Percentiles rank a stretch among this genome's conserved stretches.
Evolutionary conservation across 169 alveolate species (phyloP).

Genomic region (Babesia sp.): DNA sequence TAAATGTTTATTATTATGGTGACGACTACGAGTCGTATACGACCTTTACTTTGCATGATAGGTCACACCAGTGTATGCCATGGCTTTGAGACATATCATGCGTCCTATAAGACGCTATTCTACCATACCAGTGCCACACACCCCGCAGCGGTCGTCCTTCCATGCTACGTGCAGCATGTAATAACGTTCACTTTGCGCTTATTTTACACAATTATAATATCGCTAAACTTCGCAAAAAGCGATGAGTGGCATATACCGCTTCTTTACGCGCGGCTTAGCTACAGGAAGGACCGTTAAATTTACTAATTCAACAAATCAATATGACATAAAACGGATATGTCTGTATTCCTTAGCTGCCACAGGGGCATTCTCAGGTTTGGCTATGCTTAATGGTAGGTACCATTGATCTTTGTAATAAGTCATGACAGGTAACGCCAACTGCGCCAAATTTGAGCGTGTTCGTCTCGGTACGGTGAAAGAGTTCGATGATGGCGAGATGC

Average conservation of each 20-base stretch:
- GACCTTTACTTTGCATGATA: neutral
- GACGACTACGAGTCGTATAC: neutral
- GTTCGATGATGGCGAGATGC: slow-evolving; percentile 74
- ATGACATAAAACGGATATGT: neutral
- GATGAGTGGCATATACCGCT: slow-evolving; percentile 4
- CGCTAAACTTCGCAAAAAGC: neutral
- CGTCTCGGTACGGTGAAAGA: slow-evolving; percentile 58
- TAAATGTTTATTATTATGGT: neutral
- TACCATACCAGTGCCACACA: neutral
- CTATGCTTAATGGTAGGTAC: neutral
- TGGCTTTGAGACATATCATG: no score
- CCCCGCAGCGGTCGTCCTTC: neutral
- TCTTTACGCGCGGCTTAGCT: neutral
- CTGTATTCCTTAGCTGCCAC: neutral
- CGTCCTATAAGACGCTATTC: no score
- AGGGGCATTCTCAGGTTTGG: neutral
- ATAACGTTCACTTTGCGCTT: neutral
- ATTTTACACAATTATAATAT: neutral
- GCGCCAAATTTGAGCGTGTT: slow-evolving; percentile 35
- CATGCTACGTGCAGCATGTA: neutral
- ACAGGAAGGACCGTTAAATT: neutral
- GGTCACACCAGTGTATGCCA: no score
- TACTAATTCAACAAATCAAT: neutral
- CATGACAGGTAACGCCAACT: slow-evolving; percentile 1
- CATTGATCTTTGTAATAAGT: neutral